Base-by-base conservation (phyloP, 1,284 basidiomycete genomes). In the Moesziomyces antarcticus region DNA sequence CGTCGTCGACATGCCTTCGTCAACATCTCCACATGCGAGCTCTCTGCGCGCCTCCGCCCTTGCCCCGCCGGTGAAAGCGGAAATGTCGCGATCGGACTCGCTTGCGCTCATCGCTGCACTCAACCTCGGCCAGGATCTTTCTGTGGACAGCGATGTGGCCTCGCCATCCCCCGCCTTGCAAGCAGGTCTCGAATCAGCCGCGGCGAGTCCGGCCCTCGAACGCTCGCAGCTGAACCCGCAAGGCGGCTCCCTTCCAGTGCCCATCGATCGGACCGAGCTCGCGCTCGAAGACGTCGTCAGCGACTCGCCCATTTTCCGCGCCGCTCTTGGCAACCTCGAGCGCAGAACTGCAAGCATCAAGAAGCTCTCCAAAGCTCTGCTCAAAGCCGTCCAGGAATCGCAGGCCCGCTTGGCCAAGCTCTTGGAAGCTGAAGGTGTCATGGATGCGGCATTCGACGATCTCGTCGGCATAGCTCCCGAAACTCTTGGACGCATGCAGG, bases 241-340 rank as follows among this genome's bases (percentile, higher is more conserved):
- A n/a, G 22, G 4, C 22, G 10, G 22, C 11, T 8, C 5, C 11
- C 18, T 35, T 22, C 48, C 48, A 1, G 21, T 70, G 8, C 37
- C 48, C 13, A 51, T 80, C 33, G 61, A 80, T 37, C 75, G 64
- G n/a, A 77, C 72, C 14, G 78, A 80, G 57, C 63, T 80, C 16
- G 37, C 61, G 5, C 57, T 79, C 13, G 60, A 59, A 6, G 68
- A 73, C 22, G 41, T 75, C 51, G 60, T 55, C 27, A 71, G 54
- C 20, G 78, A 80, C 20, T 77, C 76, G 40, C 79, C 79, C 22
- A 61, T 79, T 53, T 60, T 80, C 41, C 66, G 79, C 14, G 79
- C 79, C 11, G 75, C 79, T 10, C 30, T 80, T 5, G 53, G 48
- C 51, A 79, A 79, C 49, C 69, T 80, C 24, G 73, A 78, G 47